A percentile compares a stretch with the other conserved stretches of the same genome.
Evolutionary conservation across 257 asterid species (phyloP).

Genomic region (Cynanchum wilfordii): DNA sequence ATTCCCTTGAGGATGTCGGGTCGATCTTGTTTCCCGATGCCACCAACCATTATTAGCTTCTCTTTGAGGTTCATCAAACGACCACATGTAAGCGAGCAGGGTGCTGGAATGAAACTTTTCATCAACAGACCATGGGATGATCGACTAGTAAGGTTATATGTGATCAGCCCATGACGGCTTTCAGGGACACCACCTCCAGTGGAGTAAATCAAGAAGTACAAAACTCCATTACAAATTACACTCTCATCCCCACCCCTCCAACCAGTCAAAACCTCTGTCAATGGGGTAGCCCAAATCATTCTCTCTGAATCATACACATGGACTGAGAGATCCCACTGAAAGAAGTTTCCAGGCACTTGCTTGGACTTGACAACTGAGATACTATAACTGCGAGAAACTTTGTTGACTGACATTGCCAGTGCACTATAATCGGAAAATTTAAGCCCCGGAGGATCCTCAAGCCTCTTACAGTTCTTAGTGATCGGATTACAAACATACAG

Average conservation of each 20-base stretch:
- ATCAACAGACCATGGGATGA: conserved; percentile 37
- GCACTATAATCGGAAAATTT: conserved; percentile 75
- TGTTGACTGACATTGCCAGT: conserved; percentile 54
- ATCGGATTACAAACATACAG: conserved; percentile 78
- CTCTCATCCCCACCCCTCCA: conserved; percentile 98
- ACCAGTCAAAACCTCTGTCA: conserved; percentile 58
- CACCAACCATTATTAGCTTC: conserved; percentile 88
- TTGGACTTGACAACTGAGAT: conserved; percentile 65
- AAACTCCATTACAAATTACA: conserved; percentile 63
- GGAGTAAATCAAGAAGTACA: conserved; percentile 72
- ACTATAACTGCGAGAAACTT: conserved; percentile 34
- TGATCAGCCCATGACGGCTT: conserved; percentile 67
- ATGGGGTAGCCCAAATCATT: conserved; percentile 49
- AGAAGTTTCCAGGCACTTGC: conserved; percentile 78
- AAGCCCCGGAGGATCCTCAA: conserved; percentile 61
- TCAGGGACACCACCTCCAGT: conserved; percentile 56
- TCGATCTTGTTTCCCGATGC: conserved; percentile 78
- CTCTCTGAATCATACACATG: conserved; percentile 63
- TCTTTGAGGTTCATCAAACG: conserved; percentile 81
- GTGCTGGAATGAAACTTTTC: conserved; percentile 70
- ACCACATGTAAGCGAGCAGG: conserved; percentile 84
- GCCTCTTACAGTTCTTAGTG: conserved; percentile 42
- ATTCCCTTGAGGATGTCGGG: conserved; percentile 85
- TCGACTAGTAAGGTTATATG: conserved; percentile 43
- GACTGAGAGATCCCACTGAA: conserved; percentile 78